A percentile compares a stretch with the other conserved stretches of the same genome.
These are phyloP conservation scores for Onygena corvina DNA, from an alignment of 2,329 filamentous ascomycete genomes.

Conservation along the genomic window DNA sequence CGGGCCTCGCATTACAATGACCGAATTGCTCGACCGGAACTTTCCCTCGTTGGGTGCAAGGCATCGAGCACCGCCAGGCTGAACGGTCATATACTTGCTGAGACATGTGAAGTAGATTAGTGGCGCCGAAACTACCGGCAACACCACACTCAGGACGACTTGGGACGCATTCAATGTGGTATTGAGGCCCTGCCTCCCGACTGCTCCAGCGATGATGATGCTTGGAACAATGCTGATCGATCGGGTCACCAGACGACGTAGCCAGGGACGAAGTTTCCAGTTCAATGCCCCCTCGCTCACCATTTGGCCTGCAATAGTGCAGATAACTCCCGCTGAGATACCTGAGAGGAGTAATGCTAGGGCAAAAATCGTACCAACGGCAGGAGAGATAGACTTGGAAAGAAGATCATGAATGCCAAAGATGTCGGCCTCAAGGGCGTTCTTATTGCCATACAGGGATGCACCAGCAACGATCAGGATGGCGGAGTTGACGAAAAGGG, in stretches of 20 bases:
- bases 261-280: constrained; percentile 64
- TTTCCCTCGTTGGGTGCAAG: neutral
- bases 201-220: constrained; percentile 70
- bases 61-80: constrained; percentile 31
- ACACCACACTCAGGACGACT: constrained; percentile 62
- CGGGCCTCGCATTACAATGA: neutral
- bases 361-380: constrained; percentile 72
- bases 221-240: constrained; percentile 69
- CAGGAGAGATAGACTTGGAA: constrained; percentile 54
- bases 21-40: neutral
- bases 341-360: constrained; percentile 69
- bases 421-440: constrained; percentile 59
- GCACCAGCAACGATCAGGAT: constrained; percentile 74
- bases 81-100: constrained; percentile 66
- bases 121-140: constrained; percentile 73
- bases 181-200: constrained; percentile 58
- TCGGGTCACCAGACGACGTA: constrained; percentile 64
- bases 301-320: constrained; percentile 84
- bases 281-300: constrained; percentile 70
- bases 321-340: constrained; percentile 71
- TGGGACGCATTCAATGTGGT: constrained; percentile 63
- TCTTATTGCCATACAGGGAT: constrained; percentile 46
- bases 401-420: constrained; percentile 72
- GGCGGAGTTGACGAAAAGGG: constrained; percentile 70
- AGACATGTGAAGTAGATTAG: constrained; percentile 76